These are phyloP conservation scores for Rhynchosporium graminicola DNA, from an alignment of 2,329 filamentous ascomycete species.

Conservation along the genomic window DNA sequence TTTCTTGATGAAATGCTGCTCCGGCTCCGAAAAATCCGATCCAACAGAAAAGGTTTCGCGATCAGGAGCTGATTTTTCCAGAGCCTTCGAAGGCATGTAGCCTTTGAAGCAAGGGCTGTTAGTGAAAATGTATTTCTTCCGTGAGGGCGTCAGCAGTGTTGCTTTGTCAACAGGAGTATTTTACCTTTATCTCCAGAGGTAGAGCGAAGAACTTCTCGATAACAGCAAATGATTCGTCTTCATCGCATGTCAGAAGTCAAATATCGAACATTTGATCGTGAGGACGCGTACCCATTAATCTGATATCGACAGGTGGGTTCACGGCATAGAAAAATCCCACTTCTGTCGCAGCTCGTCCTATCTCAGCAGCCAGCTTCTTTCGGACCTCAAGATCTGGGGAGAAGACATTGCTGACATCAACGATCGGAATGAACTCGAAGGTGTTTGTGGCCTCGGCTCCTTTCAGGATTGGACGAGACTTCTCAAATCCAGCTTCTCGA, in stretches of 20 bases:
- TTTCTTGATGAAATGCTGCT: slow-evolving; percentile 13
- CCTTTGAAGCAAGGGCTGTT: slow-evolving; percentile 9
- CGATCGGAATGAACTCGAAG: slow-evolving; percentile 14
- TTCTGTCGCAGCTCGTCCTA: slow-evolving; percentile 7
- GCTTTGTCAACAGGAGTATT: not conserved
- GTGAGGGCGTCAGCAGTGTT: not conserved
- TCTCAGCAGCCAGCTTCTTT: slow-evolving; percentile 10
- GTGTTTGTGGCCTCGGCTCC: slow-evolving; percentile 15
- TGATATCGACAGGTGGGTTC: slow-evolving; percentile 4
- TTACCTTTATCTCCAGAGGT: slow-evolving; percentile 13
- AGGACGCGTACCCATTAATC: slow-evolving; percentile 2
- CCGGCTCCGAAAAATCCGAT: slow-evolving; percentile 7
- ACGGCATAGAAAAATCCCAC: slow-evolving; percentile 17
- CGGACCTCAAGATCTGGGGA: slow-evolving; percentile 11
- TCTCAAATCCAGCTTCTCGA: slow-evolving; percentile 13
- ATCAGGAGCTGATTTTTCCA: slow-evolving; percentile 12
- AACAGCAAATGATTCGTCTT: slow-evolving; percentile 9
- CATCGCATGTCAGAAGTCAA: not conserved
- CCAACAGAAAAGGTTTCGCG: slow-evolving; percentile 9
- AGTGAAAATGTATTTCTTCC: slow-evolving; percentile 8
- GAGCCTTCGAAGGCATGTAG: slow-evolving; percentile 7
- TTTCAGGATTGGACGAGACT: slow-evolving; percentile 19
- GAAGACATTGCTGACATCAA: slow-evolving; percentile 14
- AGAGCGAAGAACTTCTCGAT: slow-evolving; percentile 16
- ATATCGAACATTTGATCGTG: not conserved